phyloP scores from a whole-genome alignment of 371 early-diverging fungal genomes.

The Lichtheimia corymbifera region DNA sequence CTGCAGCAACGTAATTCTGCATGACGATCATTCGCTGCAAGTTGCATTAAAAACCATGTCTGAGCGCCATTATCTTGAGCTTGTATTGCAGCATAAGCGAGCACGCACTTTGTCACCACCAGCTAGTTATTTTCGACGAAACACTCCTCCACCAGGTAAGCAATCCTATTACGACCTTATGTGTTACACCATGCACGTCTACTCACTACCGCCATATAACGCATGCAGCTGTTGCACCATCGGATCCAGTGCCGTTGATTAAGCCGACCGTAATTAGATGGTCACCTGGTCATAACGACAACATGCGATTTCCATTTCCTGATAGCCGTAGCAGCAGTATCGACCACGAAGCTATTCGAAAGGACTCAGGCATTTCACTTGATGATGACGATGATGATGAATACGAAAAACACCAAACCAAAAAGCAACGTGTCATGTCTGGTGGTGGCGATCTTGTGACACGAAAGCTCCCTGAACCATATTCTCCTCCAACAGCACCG shows the following conservation, averaged over 20 bases:
- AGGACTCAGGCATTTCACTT: slow-evolving; percentile 40
- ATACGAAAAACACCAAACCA: slow-evolving; percentile 3
- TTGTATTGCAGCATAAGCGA: slow-evolving; percentile 32
- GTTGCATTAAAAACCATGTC: slow-evolving; percentile 24
- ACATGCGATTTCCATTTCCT: slow-evolving; percentile 6
- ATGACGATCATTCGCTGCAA: slow-evolving; percentile 32
- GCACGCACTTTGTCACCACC: slow-evolving; percentile 17
- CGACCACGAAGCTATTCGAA: slow-evolving; percentile 17
- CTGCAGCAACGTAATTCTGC: slow-evolving; percentile 12
- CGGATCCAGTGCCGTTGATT: slow-evolving; percentile 31
- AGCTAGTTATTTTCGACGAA: slow-evolving; percentile 6
- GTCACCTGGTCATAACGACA: slow-evolving; percentile 22
- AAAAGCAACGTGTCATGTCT: slow-evolving; percentile 38
- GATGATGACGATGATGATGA: slow-evolving; percentile 15
- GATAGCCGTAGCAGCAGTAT: background rate
- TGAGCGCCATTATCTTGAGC: slow-evolving; percentile 30
- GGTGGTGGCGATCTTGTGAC: slow-evolving; percentile 20
- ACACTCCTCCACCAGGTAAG: background rate
- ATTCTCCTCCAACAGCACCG: slow-evolving; percentile 12
- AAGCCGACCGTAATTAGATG: slow-evolving; percentile 46
- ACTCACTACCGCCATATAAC: background rate
- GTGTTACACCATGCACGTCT: slow-evolving; percentile 1
- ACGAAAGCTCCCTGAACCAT: slow-evolving; percentile 32
- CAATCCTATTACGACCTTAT: background rate
- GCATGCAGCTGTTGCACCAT: background rate